Evolutionary conservation across 2,329 filamentous ascomycete genomes (phyloP).

Genomic region (Pyrenochaeta sp.): DNA sequence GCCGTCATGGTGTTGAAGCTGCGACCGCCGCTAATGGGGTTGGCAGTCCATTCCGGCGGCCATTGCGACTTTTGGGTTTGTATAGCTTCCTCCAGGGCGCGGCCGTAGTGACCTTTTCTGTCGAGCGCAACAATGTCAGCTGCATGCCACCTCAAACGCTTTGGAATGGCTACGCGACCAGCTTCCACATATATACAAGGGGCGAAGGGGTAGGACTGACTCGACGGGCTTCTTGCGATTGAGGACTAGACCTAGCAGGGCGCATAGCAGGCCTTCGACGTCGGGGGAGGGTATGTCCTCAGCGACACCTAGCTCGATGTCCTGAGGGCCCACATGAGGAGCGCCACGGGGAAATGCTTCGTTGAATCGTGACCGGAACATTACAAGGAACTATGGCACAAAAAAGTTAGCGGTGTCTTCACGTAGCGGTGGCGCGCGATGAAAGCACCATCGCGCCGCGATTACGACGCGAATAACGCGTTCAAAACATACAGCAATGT

Average conservation of each 20-base stretch:
- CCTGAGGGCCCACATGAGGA: slow-evolving; percentile 90
- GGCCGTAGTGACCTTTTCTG: slow-evolving; percentile 90
- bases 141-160: slow-evolving; percentile 1
- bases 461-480: slow-evolving; percentile 50
- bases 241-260: slow-evolving; percentile 83
- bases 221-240: slow-evolving; percentile 99
- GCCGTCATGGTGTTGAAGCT: slow-evolving; percentile 86
- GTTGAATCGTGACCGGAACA: slow-evolving; percentile 94
- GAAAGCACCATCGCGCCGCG: slow-evolving; percentile 32
- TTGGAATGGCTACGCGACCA: slow-evolving; percentile 29
- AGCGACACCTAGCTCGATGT: slow-evolving; percentile 86
- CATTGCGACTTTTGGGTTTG: slow-evolving; percentile 86
- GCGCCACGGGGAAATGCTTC: slow-evolving; percentile 89
- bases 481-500: slow-evolving; percentile 81
- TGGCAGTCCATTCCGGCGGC: slow-evolving; percentile 85
- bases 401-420: slow-evolving; percentile 39
- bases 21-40: slow-evolving; percentile 79
- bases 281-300: slow-evolving; percentile 82
- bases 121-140: slow-evolving; percentile 44
- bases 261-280: slow-evolving; percentile 88
- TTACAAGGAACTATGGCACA: slow-evolving; percentile 83
- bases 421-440: slow-evolving; percentile 34
- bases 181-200: slow-evolving; percentile 9
- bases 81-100: slow-evolving; percentile 93
- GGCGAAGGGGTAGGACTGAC: slow-evolving; percentile 66